These are phyloP conservation scores for Alternaria triticimaculans DNA, from an alignment of 2,329 filamentous ascomycete genomes.

Conservation along the genomic window DNA sequence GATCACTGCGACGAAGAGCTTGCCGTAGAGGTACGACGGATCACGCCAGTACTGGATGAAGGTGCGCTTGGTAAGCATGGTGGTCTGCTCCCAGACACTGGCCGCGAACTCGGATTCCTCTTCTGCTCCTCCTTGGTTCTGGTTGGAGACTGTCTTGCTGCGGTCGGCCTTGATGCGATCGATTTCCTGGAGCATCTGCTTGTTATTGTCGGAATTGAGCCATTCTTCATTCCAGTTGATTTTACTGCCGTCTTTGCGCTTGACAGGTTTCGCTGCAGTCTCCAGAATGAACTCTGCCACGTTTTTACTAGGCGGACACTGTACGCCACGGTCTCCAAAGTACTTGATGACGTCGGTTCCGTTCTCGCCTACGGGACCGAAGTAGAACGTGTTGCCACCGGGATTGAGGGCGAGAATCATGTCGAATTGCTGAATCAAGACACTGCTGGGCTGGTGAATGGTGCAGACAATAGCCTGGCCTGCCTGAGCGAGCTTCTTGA, in stretches of 20 bases:
- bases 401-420: conserved; percentile 74
- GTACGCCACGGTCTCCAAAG: conserved; percentile 69
- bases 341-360: conserved; percentile 70
- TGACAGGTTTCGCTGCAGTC: conserved; percentile 65
- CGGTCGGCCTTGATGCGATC: conserved; percentile 66
- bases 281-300: conserved; percentile 72
- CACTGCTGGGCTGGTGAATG: conserved; percentile 74
- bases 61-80: conserved; percentile 71
- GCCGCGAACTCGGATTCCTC: conserved; percentile 69
- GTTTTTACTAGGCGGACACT: conserved; percentile 71
- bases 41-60: conserved; percentile 79
- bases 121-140: conserved; percentile 15
- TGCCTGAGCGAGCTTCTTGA: conserved; percentile 70
- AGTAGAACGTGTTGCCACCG: conserved; percentile 75
- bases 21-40: conserved; percentile 77
- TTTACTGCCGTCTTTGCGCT: conserved; percentile 60
- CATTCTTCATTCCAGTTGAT: conserved; percentile 80
- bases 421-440: conserved; percentile 75
- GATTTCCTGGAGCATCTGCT: conserved; percentile 68
- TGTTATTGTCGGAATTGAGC: conserved; percentile 68
- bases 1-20: conserved; percentile 74
- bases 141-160: conserved; percentile 52
- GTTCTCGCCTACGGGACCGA: conserved; percentile 73
- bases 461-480: conserved; percentile 77
- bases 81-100: conserved; percentile 66